Conservation (phyloP, 495 filamentous ascomycete genomes). For the Amphirosellinia nigrospora region DNA sequence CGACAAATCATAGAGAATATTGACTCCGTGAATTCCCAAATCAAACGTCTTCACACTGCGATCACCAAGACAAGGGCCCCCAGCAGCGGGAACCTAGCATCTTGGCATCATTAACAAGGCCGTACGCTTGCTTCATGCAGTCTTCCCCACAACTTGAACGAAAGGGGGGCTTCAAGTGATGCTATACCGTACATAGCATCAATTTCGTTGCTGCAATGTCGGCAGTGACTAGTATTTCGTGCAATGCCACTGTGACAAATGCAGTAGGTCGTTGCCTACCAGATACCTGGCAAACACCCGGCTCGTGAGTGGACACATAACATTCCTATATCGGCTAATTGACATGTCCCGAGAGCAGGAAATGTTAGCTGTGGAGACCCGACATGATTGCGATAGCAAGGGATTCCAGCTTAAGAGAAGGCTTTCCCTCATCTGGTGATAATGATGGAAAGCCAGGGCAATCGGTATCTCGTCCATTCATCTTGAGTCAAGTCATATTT, state of each 20-base stretch:
- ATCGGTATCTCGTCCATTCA: not conserved
- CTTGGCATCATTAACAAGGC: constrained; percentile 18
- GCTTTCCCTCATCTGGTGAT: constrained; percentile 2
- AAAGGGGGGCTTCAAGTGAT: not conserved
- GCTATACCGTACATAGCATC: not conserved
- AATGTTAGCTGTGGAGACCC: constrained; percentile 10
- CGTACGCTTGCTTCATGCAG: not conserved
- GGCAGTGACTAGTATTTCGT: constrained; percentile 11
- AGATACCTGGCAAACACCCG: not conserved
- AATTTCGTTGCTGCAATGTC: constrained; percentile 7
- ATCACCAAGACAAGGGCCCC: constrained; percentile 8
- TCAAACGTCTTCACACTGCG: not conserved
- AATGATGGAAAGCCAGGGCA: not conserved
- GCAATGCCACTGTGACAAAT: constrained; percentile 17
- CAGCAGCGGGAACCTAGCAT: not conserved
- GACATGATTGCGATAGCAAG: not conserved
- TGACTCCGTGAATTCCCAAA: constrained; percentile 2
- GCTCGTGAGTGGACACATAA: constrained; percentile 7
- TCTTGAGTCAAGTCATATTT: not conserved
- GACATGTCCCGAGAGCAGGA: constrained; percentile 5
- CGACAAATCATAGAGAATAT: constrained; percentile 13
- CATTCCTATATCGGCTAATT: constrained; percentile 20
- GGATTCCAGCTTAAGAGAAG: constrained; percentile 11
- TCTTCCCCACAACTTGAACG: not conserved
- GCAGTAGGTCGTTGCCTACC: not conserved